Percentiles rank a stretch among this genome's conserved stretches.
Conservation (phyloP, 805 yeast genomes). For the Candida lessepsii region DNA sequence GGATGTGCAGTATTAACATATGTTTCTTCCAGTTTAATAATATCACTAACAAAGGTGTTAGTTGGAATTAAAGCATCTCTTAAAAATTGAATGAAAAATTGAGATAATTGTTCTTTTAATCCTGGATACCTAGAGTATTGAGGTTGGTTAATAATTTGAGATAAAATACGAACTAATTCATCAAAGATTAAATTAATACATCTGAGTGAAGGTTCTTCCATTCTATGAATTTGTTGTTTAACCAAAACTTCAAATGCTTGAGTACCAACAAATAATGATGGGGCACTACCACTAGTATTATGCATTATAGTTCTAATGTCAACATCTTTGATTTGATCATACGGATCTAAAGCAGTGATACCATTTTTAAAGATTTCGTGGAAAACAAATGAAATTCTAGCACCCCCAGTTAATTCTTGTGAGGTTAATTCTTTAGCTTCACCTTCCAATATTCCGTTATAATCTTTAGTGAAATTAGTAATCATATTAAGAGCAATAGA, state of each 20-base stretch:
- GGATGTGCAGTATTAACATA: constrained; percentile 98
- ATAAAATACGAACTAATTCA: constrained; percentile 86
- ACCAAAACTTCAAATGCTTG: constrained; percentile 96
- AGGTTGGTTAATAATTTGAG: constrained; percentile 79
- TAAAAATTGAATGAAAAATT: constrained; percentile 74
- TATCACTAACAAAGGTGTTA: constrained; percentile 76
- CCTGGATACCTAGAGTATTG: constrained; percentile 87
- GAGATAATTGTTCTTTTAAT: constrained; percentile 81
- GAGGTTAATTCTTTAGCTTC: constrained; percentile 86
- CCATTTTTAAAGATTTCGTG: constrained; percentile 96
- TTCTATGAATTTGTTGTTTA: constrained; percentile 87
- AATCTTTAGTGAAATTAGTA: constrained; percentile 89
- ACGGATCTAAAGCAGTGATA: constrained; percentile 87
- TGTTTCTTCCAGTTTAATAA: constrained; percentile 83
- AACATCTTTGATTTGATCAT: constrained; percentile 91
- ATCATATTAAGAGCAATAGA: constrained; percentile 87
- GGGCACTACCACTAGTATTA: constrained; percentile 94
- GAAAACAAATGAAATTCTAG: constrained; percentile 94
- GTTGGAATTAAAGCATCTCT: constrained; percentile 83
- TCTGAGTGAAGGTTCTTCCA: constrained; percentile 89
- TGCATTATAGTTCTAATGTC: constrained; percentile 97
- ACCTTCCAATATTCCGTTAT: constrained; percentile 87
- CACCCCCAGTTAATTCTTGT: constrained; percentile 94
- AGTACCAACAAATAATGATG: constrained; percentile 94
- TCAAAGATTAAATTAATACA: constrained; percentile 90